A percentile compares a stretch with the other conserved stretches of the same genome.
Evolutionary conservation across 2,329 filamentous ascomycete species (phyloP).

Genomic region (Talaromyces sp.): DNA sequence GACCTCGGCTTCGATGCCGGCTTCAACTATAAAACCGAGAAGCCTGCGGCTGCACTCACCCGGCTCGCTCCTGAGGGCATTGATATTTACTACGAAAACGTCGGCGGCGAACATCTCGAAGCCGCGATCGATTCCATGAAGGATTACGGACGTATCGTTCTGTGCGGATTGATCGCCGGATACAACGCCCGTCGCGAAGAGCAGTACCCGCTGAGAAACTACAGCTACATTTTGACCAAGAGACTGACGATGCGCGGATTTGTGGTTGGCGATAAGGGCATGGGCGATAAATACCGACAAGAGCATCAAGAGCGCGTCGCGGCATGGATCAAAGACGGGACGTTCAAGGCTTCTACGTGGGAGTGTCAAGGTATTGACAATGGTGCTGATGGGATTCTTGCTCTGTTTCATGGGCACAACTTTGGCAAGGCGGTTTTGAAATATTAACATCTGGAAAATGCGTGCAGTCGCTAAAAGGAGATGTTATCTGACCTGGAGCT

Average conservation of each 20-base stretch:
- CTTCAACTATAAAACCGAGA: constrained; percentile 87
- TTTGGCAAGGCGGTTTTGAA: constrained; percentile 81
- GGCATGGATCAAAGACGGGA: constrained; percentile 71
- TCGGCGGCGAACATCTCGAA: constrained; percentile 69
- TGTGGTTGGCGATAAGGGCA: constrained; percentile 61
- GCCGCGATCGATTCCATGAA: constrained; percentile 63
- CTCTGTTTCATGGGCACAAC: constrained; percentile 72
- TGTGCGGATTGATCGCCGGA: constrained; percentile 65
- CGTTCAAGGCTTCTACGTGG: constrained; percentile 63
- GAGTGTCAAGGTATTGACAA: constrained; percentile 74
- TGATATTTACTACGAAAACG: constrained; percentile 80
- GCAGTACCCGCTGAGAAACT: constrained; percentile 61
- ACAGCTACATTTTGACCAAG: constrained; percentile 62
- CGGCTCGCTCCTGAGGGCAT: constrained; percentile 71
- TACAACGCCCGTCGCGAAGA: constrained; percentile 61
- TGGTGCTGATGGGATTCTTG: constrained; percentile 65
- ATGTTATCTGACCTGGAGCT: no score
- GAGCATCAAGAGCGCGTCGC: constrained; percentile 72
- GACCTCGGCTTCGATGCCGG: constrained; percentile 66
- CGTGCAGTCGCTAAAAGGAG: background rate
- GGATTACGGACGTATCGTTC: constrained; percentile 58
- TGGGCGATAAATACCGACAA: constrained; percentile 60
- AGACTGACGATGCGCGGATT: constrained; percentile 67
- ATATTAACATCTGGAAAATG: constrained; percentile 31
- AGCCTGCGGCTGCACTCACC: constrained; percentile 59